Base-by-base conservation (phyloP, 192 early-diverging fungal species). In the Podochytrium sp. region DNA sequence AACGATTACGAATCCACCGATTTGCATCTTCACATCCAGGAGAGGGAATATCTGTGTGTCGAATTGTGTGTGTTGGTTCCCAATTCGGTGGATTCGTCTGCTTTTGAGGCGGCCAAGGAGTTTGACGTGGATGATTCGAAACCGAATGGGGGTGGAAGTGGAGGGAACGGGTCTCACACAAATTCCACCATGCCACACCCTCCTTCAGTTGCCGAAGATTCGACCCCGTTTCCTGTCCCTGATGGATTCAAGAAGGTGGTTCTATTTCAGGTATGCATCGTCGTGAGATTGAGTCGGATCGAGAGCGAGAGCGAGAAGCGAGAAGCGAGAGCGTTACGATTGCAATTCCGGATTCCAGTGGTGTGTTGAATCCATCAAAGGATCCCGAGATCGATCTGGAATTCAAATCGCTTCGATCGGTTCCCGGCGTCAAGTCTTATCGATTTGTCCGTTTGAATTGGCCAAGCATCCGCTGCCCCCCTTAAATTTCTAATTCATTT, bases 1-100 rank as follows among this genome's bases (percentile, higher is more conserved):
- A 93, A 95, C 79, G 93, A 97, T 84, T 97, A 90, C 80, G 93
- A 97, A 73, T 93, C 92, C 61, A 86, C 89, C 79, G 93, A 94
- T 79, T 86, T 95, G 67, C 93, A 96, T 81, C 84, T 96, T 75
- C 87, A 92, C 71, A 90, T 96, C 42, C 86, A 82, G 49, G 90
- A 93, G 56, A 86, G 87, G 61, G 95, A 96, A 83, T 95, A 94
- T 76, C 85, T 96, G 38, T 96, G 95, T 75, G 94, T 94, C 1
- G 95, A 96, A 77, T 84, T 96, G 4, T 91, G 92, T 3, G 90
- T 91, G 5, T 86, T 90, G 38, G 85, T 95, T 5, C 94, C 95
- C 38, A 70, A 63, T 40, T 5, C 76, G 76, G 23, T 77, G 52
- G 60, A 71, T 73, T 2, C 76, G 68, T 75, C 30, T 1, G 60